Conservation (phyloP, 805 yeast species). For the Yamadazyma olivae region DNA sequence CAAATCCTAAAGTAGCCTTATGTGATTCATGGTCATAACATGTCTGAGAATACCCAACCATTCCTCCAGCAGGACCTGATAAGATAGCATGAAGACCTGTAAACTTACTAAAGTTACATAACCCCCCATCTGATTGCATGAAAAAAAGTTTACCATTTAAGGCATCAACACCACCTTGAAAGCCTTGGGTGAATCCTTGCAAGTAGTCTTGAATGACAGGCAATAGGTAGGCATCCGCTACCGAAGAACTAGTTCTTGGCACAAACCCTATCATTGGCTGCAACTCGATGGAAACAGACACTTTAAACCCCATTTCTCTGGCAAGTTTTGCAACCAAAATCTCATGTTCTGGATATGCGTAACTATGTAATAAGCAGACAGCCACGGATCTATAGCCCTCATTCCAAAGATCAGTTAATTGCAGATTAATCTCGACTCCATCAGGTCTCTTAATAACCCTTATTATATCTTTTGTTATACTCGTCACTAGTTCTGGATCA, state of each 20-base stretch:
- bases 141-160: constrained; percentile 19
- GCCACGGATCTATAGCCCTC: constrained; percentile 70
- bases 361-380: constrained; percentile 70
- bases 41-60: constrained; percentile 20
- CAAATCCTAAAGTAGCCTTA: constrained; percentile 75
- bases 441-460: too few relatives aligned
- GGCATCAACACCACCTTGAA: constrained; percentile 44
- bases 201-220: constrained; percentile 72
- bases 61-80: constrained; percentile 25
- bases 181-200: constrained; percentile 58
- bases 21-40: constrained; percentile 34
- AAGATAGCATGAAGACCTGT: constrained; percentile 18
- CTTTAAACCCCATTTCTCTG: constrained; percentile 62
- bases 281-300: constrained; percentile 65
- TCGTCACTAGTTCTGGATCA: constrained; percentile 36
- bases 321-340: constrained; percentile 44
- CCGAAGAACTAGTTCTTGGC: constrained; percentile 73
- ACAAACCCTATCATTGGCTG: constrained; percentile 79
- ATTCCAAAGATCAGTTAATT: constrained; percentile 43
- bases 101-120: constrained; percentile 16
- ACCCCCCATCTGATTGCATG: constrained; percentile 22
- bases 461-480: constrained; percentile 45
- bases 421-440: too few relatives aligned
- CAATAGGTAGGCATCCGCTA: constrained; percentile 80
- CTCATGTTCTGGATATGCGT: constrained; percentile 72